Evolutionary conservation across 768 basidiomycete species (phyloP), one percentile per base, ranked within the genome.

Genomic region (Leccinellum albellum): DNA sequence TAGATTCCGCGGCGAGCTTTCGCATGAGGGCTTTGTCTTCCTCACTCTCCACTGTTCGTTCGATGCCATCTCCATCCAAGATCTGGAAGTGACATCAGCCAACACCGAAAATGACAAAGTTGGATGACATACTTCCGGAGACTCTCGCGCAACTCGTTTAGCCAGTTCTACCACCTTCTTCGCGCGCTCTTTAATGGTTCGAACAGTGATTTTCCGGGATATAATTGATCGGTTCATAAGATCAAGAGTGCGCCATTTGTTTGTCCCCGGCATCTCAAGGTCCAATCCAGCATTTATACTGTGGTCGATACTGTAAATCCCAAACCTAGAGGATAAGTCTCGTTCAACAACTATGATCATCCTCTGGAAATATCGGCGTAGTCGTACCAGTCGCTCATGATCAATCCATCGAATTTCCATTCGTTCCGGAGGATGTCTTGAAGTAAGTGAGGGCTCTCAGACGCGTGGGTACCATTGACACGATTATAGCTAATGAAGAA

Each of bases 361-460:
- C 29, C 13, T 54, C 8, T 2, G 10, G 9, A 23, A 14, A 14
- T 2, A 47, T 10, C 17, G 21, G 53, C 9, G 6, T 15, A 13
- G 21, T 55, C 67, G 23, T 69, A 88, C 90, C 91, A 94, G 68
- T 92, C 91, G 57, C 87, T 88, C 88, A 92, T 91, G 56, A 88
- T 75, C 74, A 83, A 67, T 3, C 87, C 86, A n/a, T 85, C 75
- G 62, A 81, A 88, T 40, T 81, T 79, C 89, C 90, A 91, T 65
- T 91, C 90, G 15, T 80, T 79, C 10, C 88, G 78, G 2, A 91
- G 75, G 48, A 90, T 78, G 17, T 86, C 78, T 20, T 76, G 75
- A 15, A 93, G 67, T 24, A 93, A 71, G 55, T 75, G 69, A 4
- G 72, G 73, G 65, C 86, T 84, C 72, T 93, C 89, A 1, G 84